Evolutionary conservation across 805 yeast genomes (phyloP).

Genomic region (Ogataea polymorpha): DNA sequence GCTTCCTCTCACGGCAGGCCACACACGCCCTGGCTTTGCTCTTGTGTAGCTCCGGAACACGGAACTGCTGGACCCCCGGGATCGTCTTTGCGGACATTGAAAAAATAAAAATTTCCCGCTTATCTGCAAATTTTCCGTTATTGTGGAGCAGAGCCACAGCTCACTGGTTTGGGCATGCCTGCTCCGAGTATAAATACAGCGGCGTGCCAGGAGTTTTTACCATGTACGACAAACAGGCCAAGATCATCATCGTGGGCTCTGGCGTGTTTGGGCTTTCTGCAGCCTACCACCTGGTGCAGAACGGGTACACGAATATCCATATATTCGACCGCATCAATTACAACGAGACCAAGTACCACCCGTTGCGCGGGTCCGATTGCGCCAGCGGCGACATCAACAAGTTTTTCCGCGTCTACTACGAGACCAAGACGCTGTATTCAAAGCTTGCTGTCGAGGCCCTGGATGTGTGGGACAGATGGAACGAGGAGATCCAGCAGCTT

Average conservation of each 20-base stretch:
- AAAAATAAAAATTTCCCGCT: neutral
- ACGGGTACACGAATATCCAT: constrained; percentile 19
- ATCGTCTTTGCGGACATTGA: constrained; percentile 3
- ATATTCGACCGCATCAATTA: constrained; percentile 20
- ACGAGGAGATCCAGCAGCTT: constrained; percentile 13
- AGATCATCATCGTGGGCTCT: constrained; percentile 40
- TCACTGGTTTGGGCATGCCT: neutral
- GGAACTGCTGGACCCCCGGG: constrained; percentile 18
- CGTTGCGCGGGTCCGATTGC: constrained; percentile 20
- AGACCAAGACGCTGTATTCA: constrained; percentile 15
- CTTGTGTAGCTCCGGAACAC: constrained; percentile 6
- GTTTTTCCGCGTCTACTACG: constrained; percentile 21
- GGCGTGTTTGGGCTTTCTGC: constrained; percentile 51
- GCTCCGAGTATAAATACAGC: too few species aligned
- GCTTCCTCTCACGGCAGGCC: constrained; percentile 58
- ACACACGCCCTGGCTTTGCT: constrained; percentile 37
- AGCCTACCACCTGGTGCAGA: constrained; percentile 26
- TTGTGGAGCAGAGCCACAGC: neutral
- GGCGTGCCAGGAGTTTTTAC: too few species aligned
- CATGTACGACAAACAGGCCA: constrained; percentile 3
- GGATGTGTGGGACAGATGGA: constrained; percentile 19
- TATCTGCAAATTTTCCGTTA: neutral
- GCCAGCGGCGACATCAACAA: constrained; percentile 26
- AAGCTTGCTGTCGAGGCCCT: constrained; percentile 18
- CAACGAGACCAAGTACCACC: constrained; percentile 13